A percentile compares a stretch with the other conserved stretches of the same genome.
Conservation (phyloP, 306 rosid genomes). For the Cicer chorassanicum region DNA sequence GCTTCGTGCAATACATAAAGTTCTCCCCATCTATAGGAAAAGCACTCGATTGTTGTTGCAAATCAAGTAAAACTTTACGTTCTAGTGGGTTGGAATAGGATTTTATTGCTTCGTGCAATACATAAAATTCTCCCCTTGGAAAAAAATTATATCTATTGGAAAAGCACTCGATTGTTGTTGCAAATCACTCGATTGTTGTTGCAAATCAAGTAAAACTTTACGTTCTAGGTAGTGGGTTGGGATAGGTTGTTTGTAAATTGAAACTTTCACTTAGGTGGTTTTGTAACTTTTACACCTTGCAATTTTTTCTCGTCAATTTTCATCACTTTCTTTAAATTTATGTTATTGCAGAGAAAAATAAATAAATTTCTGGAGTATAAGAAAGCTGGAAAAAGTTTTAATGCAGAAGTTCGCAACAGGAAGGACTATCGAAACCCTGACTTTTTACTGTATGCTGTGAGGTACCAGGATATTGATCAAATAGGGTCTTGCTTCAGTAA, state of each 20-base stretch:
- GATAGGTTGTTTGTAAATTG: constrained; percentile 18
- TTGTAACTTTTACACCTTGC: constrained; percentile 9
- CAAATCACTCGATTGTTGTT: neutral
- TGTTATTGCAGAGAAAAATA: constrained; percentile 75
- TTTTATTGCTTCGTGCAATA: neutral
- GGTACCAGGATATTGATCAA: constrained; percentile 94
- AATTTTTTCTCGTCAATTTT: constrained; percentile 35
- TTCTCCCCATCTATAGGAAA: neutral
- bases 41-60: neutral
- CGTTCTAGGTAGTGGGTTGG: neutral
- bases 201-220: constrained; percentile 16
- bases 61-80: constrained; percentile 19
- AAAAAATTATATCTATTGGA: no score
- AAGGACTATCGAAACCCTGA: constrained; percentile 96
- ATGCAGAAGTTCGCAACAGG: constrained; percentile 90
- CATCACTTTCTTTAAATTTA: constrained; percentile 25
- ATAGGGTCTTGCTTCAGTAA: constrained; percentile 95
- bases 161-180: neutral
- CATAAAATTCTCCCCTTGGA: neutral
- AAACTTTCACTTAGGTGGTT: constrained; percentile 8
- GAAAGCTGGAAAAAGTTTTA: constrained; percentile 91
- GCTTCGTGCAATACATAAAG: neutral
- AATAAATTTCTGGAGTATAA: constrained; percentile 84
- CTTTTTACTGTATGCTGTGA: constrained; percentile 92
- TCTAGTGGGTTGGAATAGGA: neutral